Percentiles rank a stretch among this genome's conserved stretches.
Evolutionary conservation across 2,329 filamentous ascomycete species (phyloP).

Genomic region (Fusarium multiceps): DNA sequence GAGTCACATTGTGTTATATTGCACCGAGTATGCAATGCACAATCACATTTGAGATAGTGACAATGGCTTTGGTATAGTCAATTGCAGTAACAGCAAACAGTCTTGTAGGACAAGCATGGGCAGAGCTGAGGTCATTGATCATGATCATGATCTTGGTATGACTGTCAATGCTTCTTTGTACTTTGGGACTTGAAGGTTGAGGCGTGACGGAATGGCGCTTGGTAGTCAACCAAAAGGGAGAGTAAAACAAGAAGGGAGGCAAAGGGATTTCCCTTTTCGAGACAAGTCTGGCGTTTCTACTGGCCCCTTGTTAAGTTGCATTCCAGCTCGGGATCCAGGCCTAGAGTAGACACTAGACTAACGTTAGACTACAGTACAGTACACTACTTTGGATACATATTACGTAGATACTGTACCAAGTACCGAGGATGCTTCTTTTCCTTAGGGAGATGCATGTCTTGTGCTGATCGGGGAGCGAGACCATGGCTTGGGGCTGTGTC

Average conservation of each 20-base stretch:
- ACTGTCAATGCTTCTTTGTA: neutral
- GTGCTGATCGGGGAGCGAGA: neutral
- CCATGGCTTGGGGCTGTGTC: conserved; percentile 3
- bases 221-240: conserved; percentile 9
- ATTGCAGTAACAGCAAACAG: neutral
- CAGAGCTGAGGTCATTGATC: neutral
- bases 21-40: neutral
- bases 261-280: conserved; percentile 7
- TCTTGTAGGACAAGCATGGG: neutral
- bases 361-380: neutral
- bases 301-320: conserved; percentile 1
- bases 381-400: neutral
- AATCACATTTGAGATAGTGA: neutral
- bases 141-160: neutral
- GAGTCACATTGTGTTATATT: conserved; percentile 1
- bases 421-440: conserved; percentile 13
- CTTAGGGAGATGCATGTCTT: conserved; percentile 1
- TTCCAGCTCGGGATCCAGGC: conserved; percentile 18
- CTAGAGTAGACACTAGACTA: conserved; percentile 1
- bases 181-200: neutral
- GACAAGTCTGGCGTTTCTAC: conserved; percentile 5
- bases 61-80: neutral
- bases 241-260: neutral
- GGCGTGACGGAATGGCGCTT: neutral
- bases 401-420: conserved; percentile 16